A percentile compares a stretch with the other conserved stretches of the same genome.
phyloP scores from a whole-genome alignment of 768 basidiomycete genomes.

The Phylloporus sp. region DNA sequence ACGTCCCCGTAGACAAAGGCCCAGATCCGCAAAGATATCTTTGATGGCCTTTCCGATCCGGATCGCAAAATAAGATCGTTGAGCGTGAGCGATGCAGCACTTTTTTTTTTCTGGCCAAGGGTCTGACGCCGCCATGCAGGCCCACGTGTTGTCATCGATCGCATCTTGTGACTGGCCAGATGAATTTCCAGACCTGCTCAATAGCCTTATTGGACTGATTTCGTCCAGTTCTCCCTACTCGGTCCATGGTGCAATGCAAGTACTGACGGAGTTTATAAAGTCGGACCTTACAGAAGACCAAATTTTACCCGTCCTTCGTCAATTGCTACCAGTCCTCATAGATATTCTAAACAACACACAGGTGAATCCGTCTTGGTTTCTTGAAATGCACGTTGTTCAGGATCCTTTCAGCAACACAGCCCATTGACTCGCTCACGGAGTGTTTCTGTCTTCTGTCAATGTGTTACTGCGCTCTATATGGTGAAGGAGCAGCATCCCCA shows the following conservation, averaged over 20 bases:
- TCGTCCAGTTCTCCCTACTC: constrained; percentile 66
- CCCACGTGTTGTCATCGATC: constrained; percentile 81
- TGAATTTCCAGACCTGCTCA: constrained; percentile 87
- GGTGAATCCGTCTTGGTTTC: constrained; percentile 35
- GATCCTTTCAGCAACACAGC: constrained; percentile 51
- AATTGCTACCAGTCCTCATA: constrained; percentile 83
- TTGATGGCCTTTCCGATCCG: constrained; percentile 79
- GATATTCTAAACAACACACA: constrained; percentile 71
- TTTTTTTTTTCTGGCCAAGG: neutral
- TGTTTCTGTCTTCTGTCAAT: constrained; percentile 86
- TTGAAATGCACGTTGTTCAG: neutral
- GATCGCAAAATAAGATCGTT: constrained; percentile 82
- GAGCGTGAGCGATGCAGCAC: constrained; percentile 51
- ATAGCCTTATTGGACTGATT: constrained; percentile 67
- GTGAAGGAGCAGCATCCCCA: constrained; percentile 91
- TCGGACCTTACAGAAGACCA: constrained; percentile 93
- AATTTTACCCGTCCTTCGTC: constrained; percentile 83
- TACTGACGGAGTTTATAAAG: constrained; percentile 91
- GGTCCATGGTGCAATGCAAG: constrained; percentile 95
- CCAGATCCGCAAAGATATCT: constrained; percentile 72
- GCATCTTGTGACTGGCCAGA: constrained; percentile 96
- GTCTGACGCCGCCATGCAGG: constrained; percentile 43
- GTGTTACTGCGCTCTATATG: constrained; percentile 85
- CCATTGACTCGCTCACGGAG: constrained; percentile 80
- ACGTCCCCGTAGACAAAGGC: constrained; percentile 56